Percentiles rank a stretch among this genome's conserved stretches.
Evolutionary conservation across 805 yeast genomes (phyloP).

Genomic region (Yueomyces sinensis): DNA sequence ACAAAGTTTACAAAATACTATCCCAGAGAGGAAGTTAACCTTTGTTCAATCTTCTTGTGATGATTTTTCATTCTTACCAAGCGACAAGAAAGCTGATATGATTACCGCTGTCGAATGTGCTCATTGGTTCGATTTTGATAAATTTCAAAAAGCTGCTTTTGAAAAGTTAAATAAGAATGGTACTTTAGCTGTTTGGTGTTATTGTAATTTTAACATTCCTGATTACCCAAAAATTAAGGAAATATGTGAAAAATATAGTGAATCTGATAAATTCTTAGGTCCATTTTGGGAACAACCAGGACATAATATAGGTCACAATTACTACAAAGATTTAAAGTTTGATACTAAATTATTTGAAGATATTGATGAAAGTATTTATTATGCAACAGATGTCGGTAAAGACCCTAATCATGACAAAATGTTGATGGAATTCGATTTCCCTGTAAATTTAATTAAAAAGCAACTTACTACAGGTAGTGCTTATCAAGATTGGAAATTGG

Average conservation of each 20-base stretch:
- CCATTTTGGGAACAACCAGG: slow-evolving; percentile 16
- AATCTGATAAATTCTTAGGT: slow-evolving; percentile 39
- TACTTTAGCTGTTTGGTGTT: slow-evolving; percentile 67
- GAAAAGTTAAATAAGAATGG: slow-evolving; percentile 46
- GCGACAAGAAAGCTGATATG: slow-evolving; percentile 53
- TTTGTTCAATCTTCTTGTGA: slow-evolving; percentile 23
- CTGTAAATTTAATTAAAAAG: background rate
- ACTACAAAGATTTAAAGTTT: slow-evolving; percentile 34
- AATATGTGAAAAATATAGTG: slow-evolving; percentile 37
- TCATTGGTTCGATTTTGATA: slow-evolving; percentile 66
- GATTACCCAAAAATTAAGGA: slow-evolving; percentile 42
- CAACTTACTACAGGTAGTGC: background rate
- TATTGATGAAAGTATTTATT: slow-evolving; percentile 36
- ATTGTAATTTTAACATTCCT: slow-evolving; percentile 54
- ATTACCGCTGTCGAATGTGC: slow-evolving; percentile 72
- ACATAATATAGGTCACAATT: background rate
- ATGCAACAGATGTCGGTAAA: background rate
- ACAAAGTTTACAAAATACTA: slow-evolving; percentile 2
- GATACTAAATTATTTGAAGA: slow-evolving; percentile 75
- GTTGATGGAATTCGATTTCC: background rate
- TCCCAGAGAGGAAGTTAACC: slow-evolving; percentile 1
- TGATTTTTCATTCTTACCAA: slow-evolving; percentile 5
- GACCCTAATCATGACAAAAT: too few species aligned
- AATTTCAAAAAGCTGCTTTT: slow-evolving; percentile 37
- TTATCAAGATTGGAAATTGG: background rate